Evolutionary conservation across 2,329 filamentous ascomycete genomes (phyloP).

Genomic region (Colletotrichum sp.): DNA sequence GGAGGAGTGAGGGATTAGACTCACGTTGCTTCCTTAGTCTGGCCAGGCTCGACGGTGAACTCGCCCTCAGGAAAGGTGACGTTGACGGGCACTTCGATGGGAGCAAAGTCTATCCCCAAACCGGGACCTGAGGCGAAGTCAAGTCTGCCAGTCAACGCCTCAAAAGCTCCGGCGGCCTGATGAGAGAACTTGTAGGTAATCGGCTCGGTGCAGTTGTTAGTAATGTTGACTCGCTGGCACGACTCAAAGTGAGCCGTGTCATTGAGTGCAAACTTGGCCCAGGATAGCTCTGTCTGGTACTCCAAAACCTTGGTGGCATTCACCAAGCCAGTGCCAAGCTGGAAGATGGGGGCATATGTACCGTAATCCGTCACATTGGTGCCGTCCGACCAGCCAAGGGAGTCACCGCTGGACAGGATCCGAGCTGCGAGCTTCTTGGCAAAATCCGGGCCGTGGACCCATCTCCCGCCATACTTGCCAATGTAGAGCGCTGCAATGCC

Average conservation of each 20-base stretch:
- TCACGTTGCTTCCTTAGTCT: constrained; percentile 23
- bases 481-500: constrained; percentile 55
- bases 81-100: neutral
- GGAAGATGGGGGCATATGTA: constrained; percentile 37
- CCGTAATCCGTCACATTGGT: constrained; percentile 21
- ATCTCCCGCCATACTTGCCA: constrained; percentile 44
- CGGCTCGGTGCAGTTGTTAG: constrained; percentile 42
- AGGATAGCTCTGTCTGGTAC: constrained; percentile 41
- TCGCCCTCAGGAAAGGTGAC: constrained; percentile 6
- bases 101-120: neutral
- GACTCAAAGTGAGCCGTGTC: constrained; percentile 50
- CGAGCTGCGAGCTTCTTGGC: constrained; percentile 27
- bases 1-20: neutral
- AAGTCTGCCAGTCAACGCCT: neutral
- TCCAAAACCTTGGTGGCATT: constrained; percentile 50
- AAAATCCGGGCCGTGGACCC: constrained; percentile 36
- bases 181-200: constrained; percentile 45
- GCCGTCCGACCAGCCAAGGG: constrained; percentile 37
- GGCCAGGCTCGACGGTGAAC: constrained; percentile 29
- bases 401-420: constrained; percentile 35
- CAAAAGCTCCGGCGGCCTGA: constrained; percentile 33
- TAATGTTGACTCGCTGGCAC: constrained; percentile 41
- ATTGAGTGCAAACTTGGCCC: constrained; percentile 51
- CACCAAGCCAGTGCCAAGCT: constrained; percentile 52
- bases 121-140: neutral